phyloP scores from a whole-genome alignment of 495 filamentous ascomycete genomes.

The Cudoniella acicularis region DNA sequence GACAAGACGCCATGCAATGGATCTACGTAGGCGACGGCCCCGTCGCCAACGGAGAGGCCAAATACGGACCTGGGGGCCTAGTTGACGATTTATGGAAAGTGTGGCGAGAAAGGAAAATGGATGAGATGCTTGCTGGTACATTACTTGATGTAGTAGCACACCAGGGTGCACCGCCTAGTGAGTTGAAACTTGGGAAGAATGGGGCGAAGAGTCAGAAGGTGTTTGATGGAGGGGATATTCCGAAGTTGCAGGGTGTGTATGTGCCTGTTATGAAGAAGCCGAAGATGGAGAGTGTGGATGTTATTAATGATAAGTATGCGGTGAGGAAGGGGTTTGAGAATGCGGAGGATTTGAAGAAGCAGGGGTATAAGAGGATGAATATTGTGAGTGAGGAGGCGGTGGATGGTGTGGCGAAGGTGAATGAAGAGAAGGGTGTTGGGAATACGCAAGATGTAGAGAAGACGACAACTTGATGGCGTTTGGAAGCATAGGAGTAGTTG shows the following conservation, averaged over 20 bases:
- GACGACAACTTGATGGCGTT: too few relatives aligned
- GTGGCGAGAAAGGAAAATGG: slow-evolving; percentile 84
- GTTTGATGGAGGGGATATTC: slow-evolving; percentile 66
- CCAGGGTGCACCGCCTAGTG: slow-evolving; percentile 39
- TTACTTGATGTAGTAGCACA: slow-evolving; percentile 60
- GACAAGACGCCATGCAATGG: slow-evolving; percentile 71
- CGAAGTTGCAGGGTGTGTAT: slow-evolving; percentile 62
- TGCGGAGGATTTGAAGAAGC: slow-evolving; percentile 38
- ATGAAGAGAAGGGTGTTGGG: slow-evolving; percentile 14
- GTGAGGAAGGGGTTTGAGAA: slow-evolving; percentile 58
- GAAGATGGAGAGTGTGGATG: slow-evolving; percentile 59
- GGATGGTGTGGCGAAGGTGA: slow-evolving; percentile 26
- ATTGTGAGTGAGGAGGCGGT: slow-evolving; percentile 20
- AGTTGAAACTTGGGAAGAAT: slow-evolving; percentile 16
- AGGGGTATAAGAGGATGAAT: slow-evolving; percentile 30
- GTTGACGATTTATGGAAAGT: slow-evolving; percentile 71
- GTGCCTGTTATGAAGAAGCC: slow-evolving; percentile 63
- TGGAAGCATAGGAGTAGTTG: too few relatives aligned
- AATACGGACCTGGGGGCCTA: slow-evolving; percentile 63
- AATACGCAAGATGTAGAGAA: not conserved
- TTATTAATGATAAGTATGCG: slow-evolving; percentile 74
- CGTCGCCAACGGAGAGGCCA: slow-evolving; percentile 40
- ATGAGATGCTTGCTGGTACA: slow-evolving; percentile 71
- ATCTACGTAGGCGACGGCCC: slow-evolving; percentile 49
- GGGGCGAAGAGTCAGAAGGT: slow-evolving; percentile 49